A percentile compares a stretch with the other conserved stretches of the same genome.
Evolutionary conservation across 2,329 filamentous ascomycete genomes (phyloP).

Genomic region (Epichloe aotearoae): DNA sequence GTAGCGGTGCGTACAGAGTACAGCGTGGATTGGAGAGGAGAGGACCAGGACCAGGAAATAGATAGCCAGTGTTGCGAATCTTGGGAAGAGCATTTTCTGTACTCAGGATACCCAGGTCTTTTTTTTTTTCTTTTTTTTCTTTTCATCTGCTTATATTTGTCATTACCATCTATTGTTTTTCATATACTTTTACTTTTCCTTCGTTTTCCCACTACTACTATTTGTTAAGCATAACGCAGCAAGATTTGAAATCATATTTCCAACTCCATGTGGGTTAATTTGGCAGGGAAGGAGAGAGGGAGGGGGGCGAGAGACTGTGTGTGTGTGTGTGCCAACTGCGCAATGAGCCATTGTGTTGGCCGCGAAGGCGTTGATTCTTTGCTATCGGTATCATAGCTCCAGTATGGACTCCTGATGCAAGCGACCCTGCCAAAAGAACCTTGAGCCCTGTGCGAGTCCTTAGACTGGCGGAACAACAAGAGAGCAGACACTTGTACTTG

Average conservation of each 20-base stretch:
- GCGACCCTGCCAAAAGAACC: too few species aligned
- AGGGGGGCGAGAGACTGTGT: neutral
- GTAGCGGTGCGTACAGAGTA: neutral
- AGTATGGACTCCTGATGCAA: too few species aligned
- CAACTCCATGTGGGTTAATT: neutral
- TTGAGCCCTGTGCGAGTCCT: too few species aligned
- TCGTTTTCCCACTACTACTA: neutral
- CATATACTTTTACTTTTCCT: neutral
- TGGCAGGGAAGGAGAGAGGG: neutral
- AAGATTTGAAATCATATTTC: neutral
- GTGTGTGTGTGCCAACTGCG: neutral
- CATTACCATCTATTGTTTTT: neutral
- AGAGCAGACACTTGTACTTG: neutral
- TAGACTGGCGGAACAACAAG: too few species aligned
- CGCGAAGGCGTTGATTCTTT: neutral
- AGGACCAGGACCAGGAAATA: neutral
- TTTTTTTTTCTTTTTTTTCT: neutral
- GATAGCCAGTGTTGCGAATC: neutral
- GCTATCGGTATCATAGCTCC: too few species aligned
- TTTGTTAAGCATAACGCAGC: neutral
- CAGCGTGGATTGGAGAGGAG: neutral
- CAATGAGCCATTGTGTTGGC: neutral
- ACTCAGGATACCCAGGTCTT: slow-evolving; percentile 3
- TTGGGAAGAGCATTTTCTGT: neutral
- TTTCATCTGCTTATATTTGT: neutral